Conservation (phyloP, 2,329 filamentous ascomycete genomes). For the Pestalotiopsis sp. region DNA sequence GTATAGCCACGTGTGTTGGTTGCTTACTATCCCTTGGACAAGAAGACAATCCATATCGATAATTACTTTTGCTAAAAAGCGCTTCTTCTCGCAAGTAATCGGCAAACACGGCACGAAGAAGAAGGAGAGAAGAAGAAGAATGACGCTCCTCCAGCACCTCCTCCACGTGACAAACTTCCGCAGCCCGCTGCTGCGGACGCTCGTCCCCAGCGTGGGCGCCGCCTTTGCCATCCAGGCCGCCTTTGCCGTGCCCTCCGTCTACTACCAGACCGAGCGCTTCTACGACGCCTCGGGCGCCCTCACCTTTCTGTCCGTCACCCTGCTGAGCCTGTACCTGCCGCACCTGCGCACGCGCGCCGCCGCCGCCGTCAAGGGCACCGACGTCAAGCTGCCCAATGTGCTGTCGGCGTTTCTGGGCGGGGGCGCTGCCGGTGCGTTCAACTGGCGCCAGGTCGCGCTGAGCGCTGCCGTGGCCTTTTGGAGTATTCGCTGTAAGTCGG, state of each 20-base stretch:
- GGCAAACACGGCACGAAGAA: not conserved
- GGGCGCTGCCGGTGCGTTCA: conserved; percentile 44
- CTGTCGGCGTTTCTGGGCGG: conserved; percentile 45
- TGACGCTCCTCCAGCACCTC: conserved; percentile 46
- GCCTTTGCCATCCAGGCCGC: conserved; percentile 66
- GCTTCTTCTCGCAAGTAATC: no score
- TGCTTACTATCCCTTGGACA: not conserved
- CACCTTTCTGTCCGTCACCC: conserved; percentile 68
- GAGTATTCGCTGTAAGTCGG: conserved; percentile 58
- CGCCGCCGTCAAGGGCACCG: conserved; percentile 38
- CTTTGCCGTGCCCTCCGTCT: conserved; percentile 64
- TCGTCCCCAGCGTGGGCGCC: conserved; percentile 63
- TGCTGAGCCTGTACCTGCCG: conserved; percentile 64
- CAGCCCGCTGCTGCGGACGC: conserved; percentile 63
- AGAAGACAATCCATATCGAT: not conserved
- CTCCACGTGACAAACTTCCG: conserved; percentile 64
- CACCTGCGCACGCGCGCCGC: conserved; percentile 57
- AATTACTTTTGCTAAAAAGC: not conserved
- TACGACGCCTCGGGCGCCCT: conserved; percentile 70
- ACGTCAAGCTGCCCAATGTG: conserved; percentile 47
- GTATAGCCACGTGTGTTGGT: not conserved
- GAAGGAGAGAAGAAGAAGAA: conserved; percentile 20
- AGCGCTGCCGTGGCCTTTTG: conserved; percentile 52
- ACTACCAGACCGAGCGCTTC: conserved; percentile 64
- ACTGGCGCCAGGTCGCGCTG: conserved; percentile 59